Percentiles rank a stretch among this genome's conserved stretches.
Conservation (phyloP, 2,329 filamentous ascomycete genomes). For the Aureobasidium sp. region DNA sequence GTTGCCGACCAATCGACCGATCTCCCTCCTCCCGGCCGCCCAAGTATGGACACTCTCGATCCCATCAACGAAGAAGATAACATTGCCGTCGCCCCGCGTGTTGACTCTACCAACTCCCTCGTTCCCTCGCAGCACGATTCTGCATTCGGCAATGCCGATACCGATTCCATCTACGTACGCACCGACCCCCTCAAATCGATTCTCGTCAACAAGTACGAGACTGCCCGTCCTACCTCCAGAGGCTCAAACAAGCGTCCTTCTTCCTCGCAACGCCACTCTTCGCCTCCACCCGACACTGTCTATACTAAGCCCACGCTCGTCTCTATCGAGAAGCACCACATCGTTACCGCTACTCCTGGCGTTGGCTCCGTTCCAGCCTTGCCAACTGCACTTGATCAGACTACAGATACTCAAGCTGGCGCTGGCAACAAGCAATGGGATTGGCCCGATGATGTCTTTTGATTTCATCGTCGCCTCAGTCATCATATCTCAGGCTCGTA, state of each 20-base stretch:
- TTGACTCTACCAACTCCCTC: background rate
- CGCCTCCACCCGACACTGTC: conserved; percentile 14
- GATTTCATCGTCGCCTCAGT: background rate
- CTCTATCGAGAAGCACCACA: conserved; percentile 13
- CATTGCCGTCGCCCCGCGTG: background rate
- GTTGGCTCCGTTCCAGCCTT: conserved; percentile 6
- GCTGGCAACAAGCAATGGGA: conserved; percentile 17
- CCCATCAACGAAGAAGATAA: conserved; percentile 25
- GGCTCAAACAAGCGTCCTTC: conserved; percentile 15
- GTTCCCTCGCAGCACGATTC: conserved; percentile 8
- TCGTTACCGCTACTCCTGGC: conserved; percentile 17
- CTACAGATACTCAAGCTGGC: background rate
- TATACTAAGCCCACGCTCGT: conserved; percentile 16
- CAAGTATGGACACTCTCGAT: conserved; percentile 23
- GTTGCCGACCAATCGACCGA: background rate
- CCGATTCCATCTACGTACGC: conserved; percentile 16
- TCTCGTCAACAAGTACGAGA: conserved; percentile 21
- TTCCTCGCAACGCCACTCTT: conserved; percentile 13
- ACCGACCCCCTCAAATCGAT: conserved; percentile 21
- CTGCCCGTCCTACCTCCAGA: conserved; percentile 15
- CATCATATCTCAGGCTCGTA: background rate
- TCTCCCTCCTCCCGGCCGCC: conserved; percentile 9
- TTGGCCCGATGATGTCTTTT: conserved; percentile 29
- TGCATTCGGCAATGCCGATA: background rate
- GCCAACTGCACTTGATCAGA: conserved; percentile 11